Conservation (phyloP, 345 rosid species). For the Raphanus sativus region DNA sequence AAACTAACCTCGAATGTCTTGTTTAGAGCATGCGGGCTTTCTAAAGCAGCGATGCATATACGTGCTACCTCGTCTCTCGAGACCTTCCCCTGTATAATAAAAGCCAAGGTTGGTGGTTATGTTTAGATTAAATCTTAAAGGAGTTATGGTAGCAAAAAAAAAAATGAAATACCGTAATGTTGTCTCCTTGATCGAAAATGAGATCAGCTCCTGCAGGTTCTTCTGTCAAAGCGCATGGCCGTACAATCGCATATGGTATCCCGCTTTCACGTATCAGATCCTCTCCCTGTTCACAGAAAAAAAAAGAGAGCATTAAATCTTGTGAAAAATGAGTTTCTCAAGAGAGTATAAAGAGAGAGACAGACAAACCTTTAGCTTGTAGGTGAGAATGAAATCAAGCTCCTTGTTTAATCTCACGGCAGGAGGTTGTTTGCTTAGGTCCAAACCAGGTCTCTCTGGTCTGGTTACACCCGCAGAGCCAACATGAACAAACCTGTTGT, state of each 20-base stretch:
- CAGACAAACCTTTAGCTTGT: slow-evolving; percentile 78
- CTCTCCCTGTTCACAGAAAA: slow-evolving; percentile 56
- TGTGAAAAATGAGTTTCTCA: neutral
- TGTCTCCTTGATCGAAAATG: slow-evolving; percentile 92
- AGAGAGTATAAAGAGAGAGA: neutral
- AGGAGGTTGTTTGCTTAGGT: slow-evolving; percentile 91
- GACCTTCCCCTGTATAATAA: slow-evolving; percentile 65
- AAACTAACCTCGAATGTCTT: slow-evolving; percentile 83
- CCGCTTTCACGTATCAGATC: slow-evolving; percentile 87
- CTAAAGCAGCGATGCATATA: slow-evolving; percentile 82
- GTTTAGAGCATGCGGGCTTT: slow-evolving; percentile 71
- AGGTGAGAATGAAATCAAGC: slow-evolving; percentile 77
- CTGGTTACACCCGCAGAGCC: slow-evolving; percentile 94
- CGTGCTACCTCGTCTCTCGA: slow-evolving; percentile 94
- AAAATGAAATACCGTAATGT: slow-evolving; percentile 57
- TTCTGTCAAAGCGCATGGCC: slow-evolving; percentile 93
- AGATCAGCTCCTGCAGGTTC: slow-evolving; percentile 98
- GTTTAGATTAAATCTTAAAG: neutral
- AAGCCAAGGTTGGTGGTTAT: slow-evolving; percentile 13
- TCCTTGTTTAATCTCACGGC: slow-evolving; percentile 98
- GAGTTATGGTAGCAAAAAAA: neutral
- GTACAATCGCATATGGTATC: slow-evolving; percentile 76
- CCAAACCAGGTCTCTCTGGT: slow-evolving; percentile 94
- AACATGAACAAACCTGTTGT: slow-evolving; percentile 89
- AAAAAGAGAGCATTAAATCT: neutral